Conservation (phyloP, 176 grass and related monocot species). For the Secale cereale region DNA sequence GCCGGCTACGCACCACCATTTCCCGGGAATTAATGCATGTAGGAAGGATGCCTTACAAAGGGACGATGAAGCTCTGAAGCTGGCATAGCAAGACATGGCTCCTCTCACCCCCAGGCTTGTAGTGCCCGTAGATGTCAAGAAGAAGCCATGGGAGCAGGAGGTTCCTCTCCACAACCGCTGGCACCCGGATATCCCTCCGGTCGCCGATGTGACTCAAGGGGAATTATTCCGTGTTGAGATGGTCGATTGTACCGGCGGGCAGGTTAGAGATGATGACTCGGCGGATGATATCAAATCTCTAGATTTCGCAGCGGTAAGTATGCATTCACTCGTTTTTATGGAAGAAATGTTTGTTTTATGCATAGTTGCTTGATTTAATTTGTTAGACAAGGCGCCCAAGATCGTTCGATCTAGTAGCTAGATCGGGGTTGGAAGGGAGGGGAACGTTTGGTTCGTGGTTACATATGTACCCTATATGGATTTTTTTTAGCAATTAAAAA, state of each 20-base stretch:
- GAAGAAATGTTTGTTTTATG: background rate
- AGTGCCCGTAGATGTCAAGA: constrained; percentile 72
- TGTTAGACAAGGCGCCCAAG: too few relatives aligned
- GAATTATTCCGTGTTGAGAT: constrained; percentile 88
- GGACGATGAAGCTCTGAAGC: background rate
- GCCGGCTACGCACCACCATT: too few relatives aligned
- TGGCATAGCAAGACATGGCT: constrained; percentile 39
- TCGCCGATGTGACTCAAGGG: constrained; percentile 72
- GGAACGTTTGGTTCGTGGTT: too few relatives aligned
- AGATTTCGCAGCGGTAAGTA: constrained; percentile 60
- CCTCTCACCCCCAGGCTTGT: constrained; percentile 63
- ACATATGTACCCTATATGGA: too few relatives aligned
- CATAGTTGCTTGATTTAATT: too few relatives aligned
- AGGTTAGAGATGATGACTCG: constrained; percentile 39
- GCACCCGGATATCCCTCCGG: constrained; percentile 77
- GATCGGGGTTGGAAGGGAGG: too few relatives aligned
- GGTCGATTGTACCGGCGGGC: constrained; percentile 69
- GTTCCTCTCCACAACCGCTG: constrained; percentile 84
- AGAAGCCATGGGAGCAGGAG: constrained; percentile 73
- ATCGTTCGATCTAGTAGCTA: too few relatives aligned
- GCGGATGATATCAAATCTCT: constrained; percentile 63
- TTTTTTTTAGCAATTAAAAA: too few relatives aligned
- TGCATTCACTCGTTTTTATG: background rate
- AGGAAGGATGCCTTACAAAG: background rate
- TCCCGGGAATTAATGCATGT: too few relatives aligned